Conservation (phyloP, 306 rosid species). For the Lagenaria siceraria region DNA sequence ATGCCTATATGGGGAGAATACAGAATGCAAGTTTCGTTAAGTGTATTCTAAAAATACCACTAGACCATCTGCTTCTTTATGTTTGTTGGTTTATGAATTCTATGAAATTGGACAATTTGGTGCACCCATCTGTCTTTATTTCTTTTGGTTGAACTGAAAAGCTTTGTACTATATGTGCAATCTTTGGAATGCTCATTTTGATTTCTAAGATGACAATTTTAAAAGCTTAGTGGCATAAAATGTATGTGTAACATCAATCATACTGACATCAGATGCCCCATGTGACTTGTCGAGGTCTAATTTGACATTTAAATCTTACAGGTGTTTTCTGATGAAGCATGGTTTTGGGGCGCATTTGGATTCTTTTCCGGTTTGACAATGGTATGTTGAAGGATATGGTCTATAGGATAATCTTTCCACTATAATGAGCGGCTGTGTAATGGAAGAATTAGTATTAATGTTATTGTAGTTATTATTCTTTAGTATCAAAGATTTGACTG, state of each 20-base stretch:
- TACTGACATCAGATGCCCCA: not conserved
- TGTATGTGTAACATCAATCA: not conserved
- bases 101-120: not conserved
- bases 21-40: not conserved
- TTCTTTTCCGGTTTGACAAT: conserved; percentile 52
- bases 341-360: conserved; percentile 97
- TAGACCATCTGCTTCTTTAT: not conserved
- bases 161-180: not conserved
- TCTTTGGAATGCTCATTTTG: not conserved
- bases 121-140: not conserved
- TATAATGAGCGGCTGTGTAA: not conserved
- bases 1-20: not conserved
- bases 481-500: conserved; percentile 2
- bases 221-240: not conserved
- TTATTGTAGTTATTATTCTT: not conserved
- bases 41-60: not conserved
- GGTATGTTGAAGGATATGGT: conserved; percentile 32
- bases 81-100: not conserved
- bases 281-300: conserved; percentile 4
- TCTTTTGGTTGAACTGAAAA: not conserved
- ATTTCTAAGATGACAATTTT: not conserved
- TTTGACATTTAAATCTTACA: conserved; percentile 28
- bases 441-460: not conserved
- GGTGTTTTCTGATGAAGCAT: conserved; percentile 69
- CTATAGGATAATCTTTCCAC: not conserved